Evolutionary conservation across 2,329 filamentous ascomycete species (phyloP), one percentile per base, ranked within the genome.

Genomic region (Berkeleyomyces rouxiae): DNA sequence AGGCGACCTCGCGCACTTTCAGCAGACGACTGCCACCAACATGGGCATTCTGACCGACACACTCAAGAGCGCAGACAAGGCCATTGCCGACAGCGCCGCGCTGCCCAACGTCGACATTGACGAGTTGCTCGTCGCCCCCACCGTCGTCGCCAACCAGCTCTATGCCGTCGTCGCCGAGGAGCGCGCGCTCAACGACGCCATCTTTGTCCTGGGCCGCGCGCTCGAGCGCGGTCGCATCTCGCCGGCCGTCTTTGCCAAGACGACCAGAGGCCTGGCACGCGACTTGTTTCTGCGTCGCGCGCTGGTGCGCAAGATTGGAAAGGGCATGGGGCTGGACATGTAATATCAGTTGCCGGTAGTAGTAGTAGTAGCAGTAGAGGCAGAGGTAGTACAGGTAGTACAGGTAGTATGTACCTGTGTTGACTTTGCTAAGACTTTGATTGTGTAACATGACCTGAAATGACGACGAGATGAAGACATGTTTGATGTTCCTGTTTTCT

Each of bases 121-220:
- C 71, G 90, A 95, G 65, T 80, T 97, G 42, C 78, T 99, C 2
- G 89, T 96, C n/a, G 90, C 91, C 2, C 90, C 92, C 0, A 96
- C 90, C 0, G 86, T 96, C 1, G 93, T 96, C 3, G 89, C 88
- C 0, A 91, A 92, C 67, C 93, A 99, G 76, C 76, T 99, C 31
- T 99, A 97, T 73, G 84, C 85, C 58, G 78, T 95, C 1, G 88
- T 91, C 37, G 90, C 90, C 1, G 93, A 99, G 71, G 92, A 96
- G 74, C 81, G 86, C 67, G 90, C 88, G 2, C 81, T 95, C 58
- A 87, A 86, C 40, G 92, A 96, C 71, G 87, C 90, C 2, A 83
- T 97, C 66, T 95, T 93, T 70, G 85, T 90, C 66, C 76, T 95
- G 11, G 86, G 87, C 1, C 77, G 85, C 63, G 88, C 85, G 1